These are phyloP conservation scores for Xerocomus subilludens DNA, from an alignment of 1,284 basidiomycete genomes.

Conservation along the genomic window DNA sequence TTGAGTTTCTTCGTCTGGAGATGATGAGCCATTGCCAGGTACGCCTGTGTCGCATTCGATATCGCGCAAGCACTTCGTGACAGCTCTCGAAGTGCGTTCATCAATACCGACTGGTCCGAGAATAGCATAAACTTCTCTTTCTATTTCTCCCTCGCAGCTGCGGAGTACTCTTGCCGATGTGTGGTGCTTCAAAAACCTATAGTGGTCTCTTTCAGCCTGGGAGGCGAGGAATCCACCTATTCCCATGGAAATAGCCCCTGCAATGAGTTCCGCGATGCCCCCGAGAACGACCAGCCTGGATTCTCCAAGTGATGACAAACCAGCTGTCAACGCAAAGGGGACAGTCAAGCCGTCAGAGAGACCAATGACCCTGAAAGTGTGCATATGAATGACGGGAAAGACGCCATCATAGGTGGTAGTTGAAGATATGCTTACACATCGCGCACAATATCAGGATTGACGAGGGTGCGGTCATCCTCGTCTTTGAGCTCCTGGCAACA, in stretches of 20 bases:
- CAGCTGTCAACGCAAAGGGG: slow-evolving; percentile 90
- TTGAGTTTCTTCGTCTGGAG: slow-evolving; percentile 62
- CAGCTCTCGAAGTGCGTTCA: slow-evolving; percentile 79
- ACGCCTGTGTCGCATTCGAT: slow-evolving; percentile 65
- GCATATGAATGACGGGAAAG: slow-evolving; percentile 24
- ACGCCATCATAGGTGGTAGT: not conserved
- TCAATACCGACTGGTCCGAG: slow-evolving; percentile 91
- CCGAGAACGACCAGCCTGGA: slow-evolving; percentile 91
- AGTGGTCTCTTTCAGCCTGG: slow-evolving; percentile 95
- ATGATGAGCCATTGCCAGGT: slow-evolving; percentile 36
- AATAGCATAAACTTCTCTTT: slow-evolving; percentile 91
- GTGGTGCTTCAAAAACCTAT: slow-evolving; percentile 80
- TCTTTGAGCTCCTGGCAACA: slow-evolving; percentile 87
- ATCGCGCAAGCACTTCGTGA: slow-evolving; percentile 78
- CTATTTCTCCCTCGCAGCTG: slow-evolving; percentile 93
- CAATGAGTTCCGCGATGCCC: slow-evolving; percentile 91
- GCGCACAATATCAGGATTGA: slow-evolving; percentile 87
- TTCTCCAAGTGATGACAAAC: slow-evolving; percentile 90
- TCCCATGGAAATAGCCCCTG: slow-evolving; percentile 97
- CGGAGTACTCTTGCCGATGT: slow-evolving; percentile 86
- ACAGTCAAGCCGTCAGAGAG: slow-evolving; percentile 97
- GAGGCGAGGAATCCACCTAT: slow-evolving; percentile 97
- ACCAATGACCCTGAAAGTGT: slow-evolving; percentile 80
- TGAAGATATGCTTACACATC: slow-evolving; percentile 70
- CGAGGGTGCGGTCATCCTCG: slow-evolving; percentile 78